Evolutionary conservation across 192 early-diverging fungal species (phyloP).

Genomic region (Spizellomyces sp.): DNA sequence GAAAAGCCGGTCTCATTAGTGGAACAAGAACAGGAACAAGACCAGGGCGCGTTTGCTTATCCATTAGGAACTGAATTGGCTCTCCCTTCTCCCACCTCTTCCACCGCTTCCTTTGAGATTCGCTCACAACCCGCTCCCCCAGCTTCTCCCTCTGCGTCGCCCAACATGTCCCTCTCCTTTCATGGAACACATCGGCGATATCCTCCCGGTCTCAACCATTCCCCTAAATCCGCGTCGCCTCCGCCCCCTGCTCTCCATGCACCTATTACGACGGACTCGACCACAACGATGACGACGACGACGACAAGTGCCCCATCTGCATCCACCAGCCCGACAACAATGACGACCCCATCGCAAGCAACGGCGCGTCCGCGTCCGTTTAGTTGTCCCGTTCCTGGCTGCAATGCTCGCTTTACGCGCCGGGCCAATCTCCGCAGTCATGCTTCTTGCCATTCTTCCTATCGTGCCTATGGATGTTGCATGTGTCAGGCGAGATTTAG

Average conservation of each 20-base stretch:
- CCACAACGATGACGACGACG: neutral
- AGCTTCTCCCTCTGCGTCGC: neutral
- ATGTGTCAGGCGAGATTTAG: neutral
- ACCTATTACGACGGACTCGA: neutral
- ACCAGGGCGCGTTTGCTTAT: neutral
- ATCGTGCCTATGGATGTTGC: slow-evolving; percentile 4
- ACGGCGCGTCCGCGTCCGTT: slow-evolving; percentile 4
- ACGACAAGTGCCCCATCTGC: neutral
- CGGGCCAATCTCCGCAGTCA: slow-evolving; percentile 3
- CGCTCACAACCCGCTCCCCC: neutral
- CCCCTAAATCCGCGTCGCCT: neutral
- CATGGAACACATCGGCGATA: neutral
- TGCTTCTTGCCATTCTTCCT: slow-evolving; percentile 12
- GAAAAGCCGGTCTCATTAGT: neutral
- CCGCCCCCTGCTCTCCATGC: neutral
- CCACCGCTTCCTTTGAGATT: neutral
- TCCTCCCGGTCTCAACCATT: slow-evolving; percentile 2
- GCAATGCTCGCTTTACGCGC: slow-evolving; percentile 12
- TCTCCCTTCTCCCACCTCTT: neutral
- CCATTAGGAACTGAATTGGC: too few relatives aligned
- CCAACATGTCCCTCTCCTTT: neutral
- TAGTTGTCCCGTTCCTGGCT: slow-evolving; percentile 8
- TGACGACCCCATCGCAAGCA: neutral
- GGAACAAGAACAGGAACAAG: neutral
- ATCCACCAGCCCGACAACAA: neutral